These are phyloP conservation scores for Isabelozyma gotoi DNA, from an alignment of 805 yeast species.

Conservation along the genomic window DNA sequence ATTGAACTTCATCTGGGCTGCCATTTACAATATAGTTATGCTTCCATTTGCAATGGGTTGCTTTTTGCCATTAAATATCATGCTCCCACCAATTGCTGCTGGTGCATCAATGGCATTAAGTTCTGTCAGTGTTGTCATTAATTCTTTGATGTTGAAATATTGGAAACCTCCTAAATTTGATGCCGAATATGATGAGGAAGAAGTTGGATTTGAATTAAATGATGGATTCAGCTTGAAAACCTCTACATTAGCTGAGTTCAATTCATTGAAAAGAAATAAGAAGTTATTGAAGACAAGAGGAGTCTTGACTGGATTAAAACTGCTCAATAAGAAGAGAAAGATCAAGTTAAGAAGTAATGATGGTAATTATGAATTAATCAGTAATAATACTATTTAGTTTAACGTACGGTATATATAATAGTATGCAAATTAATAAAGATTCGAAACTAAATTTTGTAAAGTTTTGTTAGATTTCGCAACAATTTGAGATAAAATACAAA, in stretches of 20 bases:
- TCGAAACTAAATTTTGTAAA: too few relatives aligned
- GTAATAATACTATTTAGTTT: too few relatives aligned
- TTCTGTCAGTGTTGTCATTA: slow-evolving; percentile 82
- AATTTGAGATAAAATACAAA: too few relatives aligned
- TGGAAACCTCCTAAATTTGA: slow-evolving; percentile 48
- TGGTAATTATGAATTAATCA: not conserved
- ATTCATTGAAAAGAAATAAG: slow-evolving; percentile 9
- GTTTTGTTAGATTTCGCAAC: not conserved
- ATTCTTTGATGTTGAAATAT: slow-evolving; percentile 68
- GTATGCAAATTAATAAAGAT: too few relatives aligned
- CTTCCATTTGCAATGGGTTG: slow-evolving; percentile 94
- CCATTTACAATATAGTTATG: slow-evolving; percentile 78
- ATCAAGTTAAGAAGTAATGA: not conserved
- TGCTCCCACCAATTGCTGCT: slow-evolving; percentile 85
- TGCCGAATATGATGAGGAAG: slow-evolving; percentile 11
- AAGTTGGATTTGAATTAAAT: slow-evolving; percentile 17
- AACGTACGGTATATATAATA: too few relatives aligned
- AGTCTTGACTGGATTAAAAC: not conserved
- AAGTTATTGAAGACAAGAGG: not conserved
- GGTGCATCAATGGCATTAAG: slow-evolving; percentile 92
- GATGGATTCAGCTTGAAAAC: slow-evolving; percentile 23
- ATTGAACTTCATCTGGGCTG: slow-evolving; percentile 84
- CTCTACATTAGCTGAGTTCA: slow-evolving; percentile 24
- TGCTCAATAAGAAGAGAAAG: not conserved
- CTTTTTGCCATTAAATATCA: slow-evolving; percentile 71